Evolutionary conservation across 1,139 yeast genomes (phyloP).

Genomic region (Tardiomyces blankii): DNA sequence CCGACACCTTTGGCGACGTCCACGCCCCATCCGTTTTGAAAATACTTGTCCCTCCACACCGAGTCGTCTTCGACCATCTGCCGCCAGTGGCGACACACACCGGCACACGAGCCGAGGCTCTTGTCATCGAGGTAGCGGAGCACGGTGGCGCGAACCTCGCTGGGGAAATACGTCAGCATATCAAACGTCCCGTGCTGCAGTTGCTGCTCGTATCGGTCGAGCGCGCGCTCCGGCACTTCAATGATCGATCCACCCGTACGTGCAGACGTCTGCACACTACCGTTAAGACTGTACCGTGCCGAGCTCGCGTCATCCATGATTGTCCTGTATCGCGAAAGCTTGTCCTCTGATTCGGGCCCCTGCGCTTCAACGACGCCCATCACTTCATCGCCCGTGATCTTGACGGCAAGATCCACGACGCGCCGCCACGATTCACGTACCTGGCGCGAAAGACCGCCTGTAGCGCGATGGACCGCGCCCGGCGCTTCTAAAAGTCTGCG

Average conservation of each 20-base stretch:
- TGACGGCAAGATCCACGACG: background rate
- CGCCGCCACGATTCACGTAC: too few species aligned
- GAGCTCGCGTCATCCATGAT: background rate
- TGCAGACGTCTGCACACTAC: background rate
- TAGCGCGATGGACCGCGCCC: too few species aligned
- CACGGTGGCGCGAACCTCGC: conserved; percentile 17
- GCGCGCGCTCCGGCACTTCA: background rate
- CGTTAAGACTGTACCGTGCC: conserved; percentile 1
- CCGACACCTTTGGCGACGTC: background rate
- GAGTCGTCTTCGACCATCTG: conserved; percentile 12
- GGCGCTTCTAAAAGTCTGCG: too few species aligned
- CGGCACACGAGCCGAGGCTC: conserved; percentile 13
- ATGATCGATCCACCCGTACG: background rate
- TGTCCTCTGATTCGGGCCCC: background rate
- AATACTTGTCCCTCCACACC: conserved; percentile 19
- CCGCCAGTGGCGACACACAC: conserved; percentile 18
- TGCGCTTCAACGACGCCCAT: too few species aligned
- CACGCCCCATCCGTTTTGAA: background rate
- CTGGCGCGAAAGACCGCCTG: too few species aligned
- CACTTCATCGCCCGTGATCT: too few species aligned
- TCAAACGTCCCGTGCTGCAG: conserved; percentile 6
- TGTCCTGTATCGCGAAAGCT: background rate
- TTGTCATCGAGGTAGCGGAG: conserved; percentile 13
- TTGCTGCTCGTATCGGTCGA: background rate
- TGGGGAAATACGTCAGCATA: conserved; percentile 16